These are phyloP conservation scores for Pyropia yezoensis DNA, from an alignment of 23 red algal genomes.

Conservation along the genomic window DNA sequence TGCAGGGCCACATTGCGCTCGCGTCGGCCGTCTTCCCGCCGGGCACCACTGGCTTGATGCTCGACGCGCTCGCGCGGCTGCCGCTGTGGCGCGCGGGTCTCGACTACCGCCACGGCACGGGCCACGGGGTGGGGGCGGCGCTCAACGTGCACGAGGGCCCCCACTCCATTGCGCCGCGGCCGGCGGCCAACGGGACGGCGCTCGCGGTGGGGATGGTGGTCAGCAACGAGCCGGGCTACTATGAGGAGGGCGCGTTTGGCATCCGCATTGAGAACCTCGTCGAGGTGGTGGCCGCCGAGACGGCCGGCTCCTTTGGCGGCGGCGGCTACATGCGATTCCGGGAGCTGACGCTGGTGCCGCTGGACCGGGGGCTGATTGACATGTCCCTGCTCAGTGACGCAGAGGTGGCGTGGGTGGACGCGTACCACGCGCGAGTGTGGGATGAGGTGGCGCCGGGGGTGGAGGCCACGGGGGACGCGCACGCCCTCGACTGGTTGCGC, in stretches of 20 bases:
- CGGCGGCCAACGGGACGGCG: conserved; percentile 42
- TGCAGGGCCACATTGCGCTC: conserved; percentile 88
- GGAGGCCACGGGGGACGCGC: conserved; percentile 13
- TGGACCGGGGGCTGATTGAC: conserved; percentile 65
- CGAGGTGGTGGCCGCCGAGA: conserved; percentile 20
- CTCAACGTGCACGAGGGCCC: conserved; percentile 98
- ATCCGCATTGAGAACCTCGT: conserved; percentile 96
- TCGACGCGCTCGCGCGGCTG: conserved; percentile 80
- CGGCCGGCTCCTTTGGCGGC: conserved; percentile 9
- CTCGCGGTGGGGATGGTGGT: conserved; percentile 81
- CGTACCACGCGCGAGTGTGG: conserved; percentile 51
- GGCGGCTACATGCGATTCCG: conserved; percentile 54
- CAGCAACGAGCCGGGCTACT: conserved; percentile 97
- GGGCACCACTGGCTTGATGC: conserved; percentile 69
- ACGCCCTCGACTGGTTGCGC: conserved; percentile 10
- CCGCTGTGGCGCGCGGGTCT: conserved; percentile 79
- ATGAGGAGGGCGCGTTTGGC: conserved; percentile 92
- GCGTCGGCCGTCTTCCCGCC: conserved; percentile 70
- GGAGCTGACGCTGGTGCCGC: conserved; percentile 68
- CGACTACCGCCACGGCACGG: conserved; percentile 96
- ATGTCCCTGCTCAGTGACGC: conserved; percentile 38
- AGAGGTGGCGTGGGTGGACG: conserved; percentile 70
- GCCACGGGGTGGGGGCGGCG: conserved; percentile 89
- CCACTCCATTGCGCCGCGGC: conserved; percentile 75
- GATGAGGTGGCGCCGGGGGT: conserved; percentile 53